phyloP scores from a whole-genome alignment of 78 protist genomes.

The Dictyostelium discoideum region DNA sequence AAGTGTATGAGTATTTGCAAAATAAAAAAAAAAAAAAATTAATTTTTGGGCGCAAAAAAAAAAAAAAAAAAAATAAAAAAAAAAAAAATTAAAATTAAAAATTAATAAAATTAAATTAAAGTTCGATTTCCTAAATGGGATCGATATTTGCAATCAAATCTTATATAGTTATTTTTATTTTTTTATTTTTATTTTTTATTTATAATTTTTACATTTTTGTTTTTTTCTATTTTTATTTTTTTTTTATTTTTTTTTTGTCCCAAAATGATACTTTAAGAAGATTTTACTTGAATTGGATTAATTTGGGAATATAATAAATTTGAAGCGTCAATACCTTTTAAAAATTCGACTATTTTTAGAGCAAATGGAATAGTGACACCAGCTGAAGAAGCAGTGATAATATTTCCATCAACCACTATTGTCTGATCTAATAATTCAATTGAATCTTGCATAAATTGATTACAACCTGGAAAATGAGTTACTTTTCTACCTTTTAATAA shows the following conservation, averaged over 20 bases:
- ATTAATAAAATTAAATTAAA: too few species aligned
- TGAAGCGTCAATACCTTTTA: not conserved
- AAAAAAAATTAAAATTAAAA: too few species aligned
- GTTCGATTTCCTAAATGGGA: too few species aligned
- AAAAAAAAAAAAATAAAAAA: too few species aligned
- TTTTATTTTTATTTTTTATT: too few species aligned
- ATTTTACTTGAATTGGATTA: not conserved
- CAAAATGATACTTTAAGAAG: not conserved
- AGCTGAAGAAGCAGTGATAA: not conserved
- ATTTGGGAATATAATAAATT: not conserved
- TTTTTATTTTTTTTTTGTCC: not conserved
- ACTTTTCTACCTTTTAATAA: not conserved
- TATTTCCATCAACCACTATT: not conserved
- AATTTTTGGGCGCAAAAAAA: too few species aligned
- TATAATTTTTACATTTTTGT: too few species aligned
- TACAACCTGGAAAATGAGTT: conserved; percentile 27
- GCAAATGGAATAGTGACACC: not conserved
- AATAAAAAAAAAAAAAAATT: not conserved
- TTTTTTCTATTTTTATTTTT: not conserved
- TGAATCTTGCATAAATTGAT: conserved; percentile 19
- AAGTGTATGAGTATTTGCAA: too few species aligned
- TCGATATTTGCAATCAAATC: too few species aligned
- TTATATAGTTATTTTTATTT: not conserved
- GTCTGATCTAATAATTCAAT: not conserved
- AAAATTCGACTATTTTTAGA: not conserved